These are phyloP conservation scores for Stephanodiscus minutulus DNA, from an alignment of 108 stramenopile species.

Conservation along the genomic window DNA sequence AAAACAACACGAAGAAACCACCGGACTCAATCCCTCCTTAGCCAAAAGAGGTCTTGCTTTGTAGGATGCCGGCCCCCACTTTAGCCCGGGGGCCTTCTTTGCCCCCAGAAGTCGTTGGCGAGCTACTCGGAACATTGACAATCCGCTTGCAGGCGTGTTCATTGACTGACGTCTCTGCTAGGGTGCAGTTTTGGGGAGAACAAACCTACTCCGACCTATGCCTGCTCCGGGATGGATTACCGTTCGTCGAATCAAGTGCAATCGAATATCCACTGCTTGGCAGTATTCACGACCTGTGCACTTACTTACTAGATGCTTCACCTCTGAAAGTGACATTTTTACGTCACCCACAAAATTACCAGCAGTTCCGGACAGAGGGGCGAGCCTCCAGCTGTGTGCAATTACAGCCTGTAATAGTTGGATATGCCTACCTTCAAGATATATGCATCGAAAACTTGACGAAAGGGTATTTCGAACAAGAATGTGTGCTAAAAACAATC, in stretches of 20 bases:
- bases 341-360: neutral
- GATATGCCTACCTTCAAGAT: slow-evolving; percentile 19
- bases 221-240: neutral
- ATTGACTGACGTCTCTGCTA: slow-evolving; percentile 15
- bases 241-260: neutral
- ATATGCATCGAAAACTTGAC: slow-evolving; percentile 8
- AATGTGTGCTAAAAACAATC: slow-evolving; percentile 1
- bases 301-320: slow-evolving; percentile 45
- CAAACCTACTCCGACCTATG: slow-evolving; percentile 1
- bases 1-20: too few species aligned
- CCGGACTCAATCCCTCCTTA: too few species aligned
- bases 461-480: neutral
- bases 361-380: neutral
- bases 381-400: neutral
- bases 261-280: slow-evolving; percentile 35
- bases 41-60: neutral
- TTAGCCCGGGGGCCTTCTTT: slow-evolving; percentile 14
- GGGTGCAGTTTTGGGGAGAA: slow-evolving; percentile 45
- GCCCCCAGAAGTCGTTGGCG: slow-evolving; percentile 32
- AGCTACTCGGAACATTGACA: slow-evolving; percentile 26
- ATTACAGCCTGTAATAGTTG: slow-evolving; percentile 6
- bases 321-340: slow-evolving; percentile 30
- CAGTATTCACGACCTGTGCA: slow-evolving; percentile 7
- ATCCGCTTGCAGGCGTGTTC: slow-evolving; percentile 30
- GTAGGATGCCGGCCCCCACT: neutral